Evolutionary conservation across 202 grass and related monocot species (phyloP).

Genomic region (Setaria viridis): DNA sequence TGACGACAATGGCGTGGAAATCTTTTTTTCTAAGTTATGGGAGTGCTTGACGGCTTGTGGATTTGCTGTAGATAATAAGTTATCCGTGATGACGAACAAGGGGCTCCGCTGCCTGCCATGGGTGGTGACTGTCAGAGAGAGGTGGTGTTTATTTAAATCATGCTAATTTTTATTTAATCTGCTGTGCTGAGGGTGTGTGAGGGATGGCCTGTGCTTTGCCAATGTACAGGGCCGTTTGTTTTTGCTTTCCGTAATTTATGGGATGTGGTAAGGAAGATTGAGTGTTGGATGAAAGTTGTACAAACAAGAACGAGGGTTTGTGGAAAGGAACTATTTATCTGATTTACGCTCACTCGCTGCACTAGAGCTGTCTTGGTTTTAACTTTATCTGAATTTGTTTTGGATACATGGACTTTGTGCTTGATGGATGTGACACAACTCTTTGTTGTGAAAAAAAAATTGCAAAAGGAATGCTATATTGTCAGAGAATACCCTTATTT

Average conservation of each 20-base stretch:
- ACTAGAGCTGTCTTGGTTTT: neutral
- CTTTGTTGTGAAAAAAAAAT: neutral
- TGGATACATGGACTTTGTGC: neutral
- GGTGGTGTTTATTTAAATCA: conserved; percentile 14
- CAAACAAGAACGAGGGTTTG: conserved; percentile 33
- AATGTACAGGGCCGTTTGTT: conserved; percentile 28
- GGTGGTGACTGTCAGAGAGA: neutral
- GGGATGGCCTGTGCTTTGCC: conserved; percentile 30
- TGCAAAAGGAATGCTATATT: no score
- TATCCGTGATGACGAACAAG: conserved; percentile 41
- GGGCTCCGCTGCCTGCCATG: conserved; percentile 27
- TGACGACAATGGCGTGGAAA: neutral
- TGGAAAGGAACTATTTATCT: conserved; percentile 25
- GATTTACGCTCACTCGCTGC: conserved; percentile 21
- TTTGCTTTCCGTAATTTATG: conserved; percentile 35
- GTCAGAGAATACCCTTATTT: neutral
- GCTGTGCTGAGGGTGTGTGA: conserved; percentile 19
- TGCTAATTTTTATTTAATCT: conserved; percentile 37
- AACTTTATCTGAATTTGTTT: neutral
- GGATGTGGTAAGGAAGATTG: conserved; percentile 36
- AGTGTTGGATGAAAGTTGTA: conserved; percentile 1
- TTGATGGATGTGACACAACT: neutral
- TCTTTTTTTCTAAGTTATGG: conserved; percentile 46
- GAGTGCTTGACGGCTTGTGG: conserved; percentile 39
- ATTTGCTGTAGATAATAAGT: conserved; percentile 57